Evolutionary conservation across 78 protist species (phyloP), one percentile per base, ranked within the genome.

Genomic region (Chrysochromulina parva): DNA sequence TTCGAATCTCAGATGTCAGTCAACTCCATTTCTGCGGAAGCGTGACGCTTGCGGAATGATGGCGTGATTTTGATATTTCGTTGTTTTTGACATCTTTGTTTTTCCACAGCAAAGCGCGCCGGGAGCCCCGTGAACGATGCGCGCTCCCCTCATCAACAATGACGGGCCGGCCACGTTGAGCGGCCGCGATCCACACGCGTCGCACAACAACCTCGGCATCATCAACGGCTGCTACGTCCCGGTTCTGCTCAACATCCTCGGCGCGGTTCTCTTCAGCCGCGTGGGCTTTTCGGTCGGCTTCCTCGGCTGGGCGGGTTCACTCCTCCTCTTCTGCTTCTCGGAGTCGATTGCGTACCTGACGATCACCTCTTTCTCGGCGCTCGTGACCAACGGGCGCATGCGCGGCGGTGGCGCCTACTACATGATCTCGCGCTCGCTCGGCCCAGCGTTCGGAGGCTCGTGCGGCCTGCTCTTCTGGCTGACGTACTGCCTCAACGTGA

Each of bases 311-410:
- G 20, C 19, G 53, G 57, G 53, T 53, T 52, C 94, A 6, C 55
- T 90, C 1, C 92, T 92, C 53, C 90, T 93, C 62, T 76, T 55
- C 53, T 6, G 57, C 53, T 26, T 91, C 55, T 11, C 69, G 52
- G 53, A 55, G 54, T 62, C 85, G 13, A 14, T 92, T 14, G 26
- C 95, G 16, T 20, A 28, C 13, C 67, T 96, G 26, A 96, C 98
- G 62, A 93, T 95, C 16, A 1, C 95, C 47, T 94, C 97, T 14
- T 74, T 96, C 87, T 85, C 95, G 3, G 98, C 98, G 14, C 90
- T 97, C 26, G 57, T 90, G 85, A 96, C 98, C n/a, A 97, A 97
- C 90, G 98, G 98, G n/a, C n/a, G 66, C 24, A 89, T 95, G 62
- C 13, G 19, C 19, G 95, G 69, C 5, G 99, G 98, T 13, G 99